Evolutionary conservation across 1,284 basidiomycete species (phyloP).

Genomic region (Stygiomarasmius scandens): DNA sequence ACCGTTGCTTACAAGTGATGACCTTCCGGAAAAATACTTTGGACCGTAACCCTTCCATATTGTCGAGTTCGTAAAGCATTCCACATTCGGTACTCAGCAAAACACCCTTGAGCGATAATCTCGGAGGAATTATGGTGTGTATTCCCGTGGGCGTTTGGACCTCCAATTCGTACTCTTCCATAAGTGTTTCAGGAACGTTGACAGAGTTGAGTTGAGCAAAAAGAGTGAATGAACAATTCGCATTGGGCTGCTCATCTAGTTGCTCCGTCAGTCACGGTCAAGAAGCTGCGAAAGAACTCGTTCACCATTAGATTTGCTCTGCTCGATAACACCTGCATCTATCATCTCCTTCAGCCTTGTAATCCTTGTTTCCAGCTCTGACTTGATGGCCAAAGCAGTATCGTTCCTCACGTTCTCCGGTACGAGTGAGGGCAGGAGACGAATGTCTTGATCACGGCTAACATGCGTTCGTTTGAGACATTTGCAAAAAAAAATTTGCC

Average conservation of each 20-base stretch:
- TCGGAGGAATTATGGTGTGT: slow-evolving; percentile 56
- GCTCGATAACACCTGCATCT: slow-evolving; percentile 61
- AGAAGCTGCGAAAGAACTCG: not conserved
- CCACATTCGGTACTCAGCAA: slow-evolving; percentile 81
- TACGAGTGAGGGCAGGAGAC: slow-evolving; percentile 67
- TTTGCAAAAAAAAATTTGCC: not conserved
- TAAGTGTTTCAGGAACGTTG: slow-evolving; percentile 49
- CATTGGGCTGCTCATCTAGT: slow-evolving; percentile 51
- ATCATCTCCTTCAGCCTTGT: slow-evolving; percentile 63
- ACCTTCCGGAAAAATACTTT: slow-evolving; percentile 79
- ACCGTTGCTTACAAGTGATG: slow-evolving; percentile 65
- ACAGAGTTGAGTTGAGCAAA: slow-evolving; percentile 63
- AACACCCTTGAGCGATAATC: slow-evolving; percentile 61
- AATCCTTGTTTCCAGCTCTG: slow-evolving; percentile 66
- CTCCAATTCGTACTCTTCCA: slow-evolving; percentile 74
- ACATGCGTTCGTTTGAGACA: not conserved
- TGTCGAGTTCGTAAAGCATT: slow-evolving; percentile 65
- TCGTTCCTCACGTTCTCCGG: slow-evolving; percentile 57
- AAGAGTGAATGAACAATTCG: slow-evolving; percentile 66
- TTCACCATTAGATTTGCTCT: slow-evolving; percentile 42
- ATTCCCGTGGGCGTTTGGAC: slow-evolving; percentile 72
- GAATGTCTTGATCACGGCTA: slow-evolving; percentile 66
- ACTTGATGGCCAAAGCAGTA: slow-evolving; percentile 65
- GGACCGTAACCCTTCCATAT: slow-evolving; percentile 70
- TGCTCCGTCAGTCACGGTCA: not conserved